phyloP scores from a whole-genome alignment of 2,329 filamentous ascomycete species.

The Arthrobotrys musiformis region DNA sequence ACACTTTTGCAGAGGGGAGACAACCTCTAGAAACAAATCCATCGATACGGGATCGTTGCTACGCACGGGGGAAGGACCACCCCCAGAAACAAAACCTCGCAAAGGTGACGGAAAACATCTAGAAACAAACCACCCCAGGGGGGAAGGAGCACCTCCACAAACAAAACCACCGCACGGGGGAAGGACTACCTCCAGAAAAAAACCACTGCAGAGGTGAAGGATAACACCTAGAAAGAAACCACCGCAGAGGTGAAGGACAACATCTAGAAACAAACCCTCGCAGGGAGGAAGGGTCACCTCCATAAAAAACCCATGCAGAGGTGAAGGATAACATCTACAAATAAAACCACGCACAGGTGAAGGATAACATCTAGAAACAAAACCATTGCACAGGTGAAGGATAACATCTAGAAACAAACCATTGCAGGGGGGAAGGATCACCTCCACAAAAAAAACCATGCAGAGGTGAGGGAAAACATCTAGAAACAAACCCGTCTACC shows the following conservation, averaged over 20 bases:
- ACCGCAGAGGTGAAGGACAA: conserved; percentile 17
- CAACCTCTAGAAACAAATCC: not conserved
- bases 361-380: conserved; percentile 36
- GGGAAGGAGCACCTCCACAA: conserved; percentile 22
- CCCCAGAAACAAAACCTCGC: not conserved
- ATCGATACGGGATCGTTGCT: not conserved
- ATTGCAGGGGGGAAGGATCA: conserved; percentile 26
- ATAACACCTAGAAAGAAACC: conserved; percentile 29
- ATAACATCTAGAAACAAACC: conserved; percentile 35
- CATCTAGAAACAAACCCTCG: conserved; percentile 27
- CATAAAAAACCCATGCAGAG: conserved; percentile 28
- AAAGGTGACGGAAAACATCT: conserved; percentile 35
- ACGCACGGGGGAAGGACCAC: not conserved
- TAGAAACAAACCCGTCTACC: conserved; percentile 34
- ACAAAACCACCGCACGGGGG: conserved; percentile 20
- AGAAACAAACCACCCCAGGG: conserved; percentile 29
- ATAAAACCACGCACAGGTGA: conserved; percentile 26
- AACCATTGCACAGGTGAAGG: conserved; percentile 20
- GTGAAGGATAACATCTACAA: conserved; percentile 33
- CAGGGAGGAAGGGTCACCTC: conserved; percentile 30
- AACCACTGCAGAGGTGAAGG: conserved; percentile 9
- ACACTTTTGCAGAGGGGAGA: not conserved
- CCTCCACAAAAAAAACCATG: conserved; percentile 33
- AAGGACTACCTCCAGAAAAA: conserved; percentile 29
- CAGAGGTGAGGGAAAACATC: conserved; percentile 42